Conservation (phyloP, 768 basidiomycete genomes). For the Suillus discolor region DNA sequence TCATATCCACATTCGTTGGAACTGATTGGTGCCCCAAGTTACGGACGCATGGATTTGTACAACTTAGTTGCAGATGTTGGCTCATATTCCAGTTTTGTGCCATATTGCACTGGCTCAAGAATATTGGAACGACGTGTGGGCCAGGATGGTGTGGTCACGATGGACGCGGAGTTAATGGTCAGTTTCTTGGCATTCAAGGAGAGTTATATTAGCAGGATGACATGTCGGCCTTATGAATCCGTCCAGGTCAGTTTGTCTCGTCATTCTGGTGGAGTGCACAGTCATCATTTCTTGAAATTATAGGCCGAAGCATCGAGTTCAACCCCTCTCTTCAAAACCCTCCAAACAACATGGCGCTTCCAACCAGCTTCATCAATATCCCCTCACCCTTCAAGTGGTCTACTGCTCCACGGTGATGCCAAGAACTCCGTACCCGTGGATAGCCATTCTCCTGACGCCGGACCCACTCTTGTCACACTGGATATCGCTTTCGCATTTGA, state of each 20-base stretch:
- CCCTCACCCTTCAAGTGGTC: slow-evolving; percentile 36
- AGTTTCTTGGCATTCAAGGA: slow-evolving; percentile 89
- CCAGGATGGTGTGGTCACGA: slow-evolving; percentile 42
- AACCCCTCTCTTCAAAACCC: slow-evolving; percentile 72
- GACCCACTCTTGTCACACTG: slow-evolving; percentile 80
- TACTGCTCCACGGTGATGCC: slow-evolving; percentile 11
- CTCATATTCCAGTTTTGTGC: slow-evolving; percentile 85
- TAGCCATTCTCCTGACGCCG: slow-evolving; percentile 22
- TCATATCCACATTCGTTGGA: slow-evolving; percentile 15
- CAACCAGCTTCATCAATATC: slow-evolving; percentile 53
- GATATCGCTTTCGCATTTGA: slow-evolving; percentile 87
- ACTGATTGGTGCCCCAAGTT: slow-evolving; percentile 48
- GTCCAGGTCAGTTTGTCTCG: slow-evolving; percentile 60
- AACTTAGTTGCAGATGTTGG: slow-evolving; percentile 84
- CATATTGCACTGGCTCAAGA: slow-evolving; percentile 80
- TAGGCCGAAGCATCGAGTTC: slow-evolving; percentile 75
- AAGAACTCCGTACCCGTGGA: neutral
- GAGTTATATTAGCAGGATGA: slow-evolving; percentile 84
- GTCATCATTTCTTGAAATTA: slow-evolving; percentile 12
- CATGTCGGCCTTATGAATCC: slow-evolving; percentile 72
- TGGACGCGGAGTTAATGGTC: slow-evolving; percentile 86
- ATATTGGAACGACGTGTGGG: slow-evolving; percentile 45
- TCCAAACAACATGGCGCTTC: slow-evolving; percentile 77
- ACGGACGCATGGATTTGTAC: slow-evolving; percentile 78
- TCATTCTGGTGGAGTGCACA: slow-evolving; percentile 1